Evolutionary conservation across 495 filamentous ascomycete genomes (phyloP).

Genomic region (Tuber indicum): DNA sequence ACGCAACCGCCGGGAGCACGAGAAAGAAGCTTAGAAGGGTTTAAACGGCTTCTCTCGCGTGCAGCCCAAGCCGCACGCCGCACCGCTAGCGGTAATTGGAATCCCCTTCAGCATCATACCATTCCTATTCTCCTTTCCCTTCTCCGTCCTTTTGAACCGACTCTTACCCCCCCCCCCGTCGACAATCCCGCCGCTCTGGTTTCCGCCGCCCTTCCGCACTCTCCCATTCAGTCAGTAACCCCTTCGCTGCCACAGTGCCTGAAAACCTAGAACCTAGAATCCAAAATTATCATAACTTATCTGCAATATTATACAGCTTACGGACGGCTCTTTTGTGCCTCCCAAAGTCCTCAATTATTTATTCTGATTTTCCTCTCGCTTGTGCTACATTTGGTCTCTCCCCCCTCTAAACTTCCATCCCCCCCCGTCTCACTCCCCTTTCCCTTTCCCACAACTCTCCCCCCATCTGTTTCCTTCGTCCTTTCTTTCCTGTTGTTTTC

Average conservation of each 20-base stretch:
- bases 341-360: conserved; percentile 2
- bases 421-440: conserved; percentile 7
- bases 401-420: conserved; percentile 1
- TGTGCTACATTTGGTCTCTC: not conserved
- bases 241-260: not conserved
- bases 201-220: not conserved
- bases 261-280: not conserved
- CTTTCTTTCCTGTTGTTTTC: conserved; percentile 34
- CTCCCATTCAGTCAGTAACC: not conserved
- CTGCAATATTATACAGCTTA: conserved; percentile 4
- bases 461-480: conserved; percentile 11
- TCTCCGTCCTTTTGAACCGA: conserved; percentile 8
- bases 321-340: conserved; percentile 4
- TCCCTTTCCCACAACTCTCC: conserved; percentile 11
- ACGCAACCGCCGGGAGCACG: not conserved
- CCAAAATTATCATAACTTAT: conserved; percentile 6
- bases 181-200: conserved; percentile 1
- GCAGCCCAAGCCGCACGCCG: conserved; percentile 1
- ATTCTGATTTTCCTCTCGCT: not conserved
- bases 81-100: not conserved
- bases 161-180: not conserved
- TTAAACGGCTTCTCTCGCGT: conserved; percentile 5
- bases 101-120: not conserved
- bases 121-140: conserved; percentile 6
- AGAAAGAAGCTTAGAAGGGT: conserved; percentile 4